Base-by-base conservation (phyloP, 228 moss, liverwort and hornwort species). In the Sphagnum magellanicum region DNA sequence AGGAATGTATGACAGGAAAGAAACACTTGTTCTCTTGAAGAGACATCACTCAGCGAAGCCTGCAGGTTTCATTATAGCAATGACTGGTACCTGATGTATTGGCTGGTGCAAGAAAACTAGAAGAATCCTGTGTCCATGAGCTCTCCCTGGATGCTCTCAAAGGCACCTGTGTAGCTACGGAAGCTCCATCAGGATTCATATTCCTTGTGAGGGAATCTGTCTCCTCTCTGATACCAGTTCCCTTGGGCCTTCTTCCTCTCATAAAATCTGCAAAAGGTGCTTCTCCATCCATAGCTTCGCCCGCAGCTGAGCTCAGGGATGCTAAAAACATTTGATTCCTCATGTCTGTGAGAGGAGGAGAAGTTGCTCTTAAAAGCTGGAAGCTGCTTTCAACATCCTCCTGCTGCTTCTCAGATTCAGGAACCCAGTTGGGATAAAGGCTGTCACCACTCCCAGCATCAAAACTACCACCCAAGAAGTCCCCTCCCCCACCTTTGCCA, bases 241-340 rank as follows among this genome's bases (percentile, higher is more conserved):
- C 69, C 59, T 77, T 82, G 46, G 32, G 32, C 32, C 68, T 73
- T 15, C 79, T 72, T 50, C 79, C 81, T 57, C 71, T 64, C 10
- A 69, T 53, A 15, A 71, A 53, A 11, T 76, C 81, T 63, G 81
- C 87, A 61, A 89, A 70, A 3, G 82, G 86, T 59, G 73, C 83
- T 59, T 86, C 88, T 14, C 89, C 89, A 73, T 92, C 86, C 65
- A 88, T 71, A 10, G 89, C 83, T 46, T 90, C 85, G 61, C 88
- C 92, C 11, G 86, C 92, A 60, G 88, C 89, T 48, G 88, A 88
- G 76, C 89, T 92, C 74, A 92, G 75, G 0, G 89, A 92, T 52
- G 89, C 92, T 49, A 88, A 52, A 63, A 68, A 71, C 15, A 63
- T 78, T 17, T 65, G 52, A 8, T 10, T 49, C 49, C 53, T 50